Evolutionary conservation across 306 rosid species (phyloP), one percentile per base, ranked within the genome.

Genomic region (Rosa chinensis): DNA sequence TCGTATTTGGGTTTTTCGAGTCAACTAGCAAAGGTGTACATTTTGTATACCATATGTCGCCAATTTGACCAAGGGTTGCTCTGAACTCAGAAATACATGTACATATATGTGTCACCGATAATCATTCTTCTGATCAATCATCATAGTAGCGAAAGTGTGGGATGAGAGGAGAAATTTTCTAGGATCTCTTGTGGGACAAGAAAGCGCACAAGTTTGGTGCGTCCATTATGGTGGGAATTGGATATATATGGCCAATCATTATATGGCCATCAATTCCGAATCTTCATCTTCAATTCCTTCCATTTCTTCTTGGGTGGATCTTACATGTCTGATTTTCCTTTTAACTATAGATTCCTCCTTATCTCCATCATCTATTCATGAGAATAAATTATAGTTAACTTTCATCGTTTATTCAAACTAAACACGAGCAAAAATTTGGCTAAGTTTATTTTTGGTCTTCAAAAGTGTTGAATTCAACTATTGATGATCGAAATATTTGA

Each of bases 121-220:
- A 14, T 8, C 10, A 8, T 2, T 47, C 16, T 20, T 28, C 2
- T 37, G 42, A 77, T 49, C 17, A 40, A 66, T 50, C 40, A 77
- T 77, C 20, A 40, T 17, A 0, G 32, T 5, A 52, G 43, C 4
- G 9, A 40, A 77, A 67, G 66, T 37, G 18, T 11, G 11, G 53
- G 42, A 39, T 4, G 64, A 21, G 66, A 73, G 47, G 23, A 32
- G 52, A 48, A 35, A 77, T 32, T 11, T 55, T 74, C 20, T 18
- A 35, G 58, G 47, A 49, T 42, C 64, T 48, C 63, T 77, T 77
- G 74, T 52, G 55, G 73, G 75, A 52, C 75, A 55, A 67, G 81
- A 77, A 68, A 52, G 56, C 52, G 42, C 74, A 37, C 16, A 67
- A 67, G n/a, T 52, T 68, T 77, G 75, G 80, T 67, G 66, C 66